These are phyloP conservation scores for Petunia secreta DNA, from an alignment of 257 asterid species.

Conservation along the genomic window DNA sequence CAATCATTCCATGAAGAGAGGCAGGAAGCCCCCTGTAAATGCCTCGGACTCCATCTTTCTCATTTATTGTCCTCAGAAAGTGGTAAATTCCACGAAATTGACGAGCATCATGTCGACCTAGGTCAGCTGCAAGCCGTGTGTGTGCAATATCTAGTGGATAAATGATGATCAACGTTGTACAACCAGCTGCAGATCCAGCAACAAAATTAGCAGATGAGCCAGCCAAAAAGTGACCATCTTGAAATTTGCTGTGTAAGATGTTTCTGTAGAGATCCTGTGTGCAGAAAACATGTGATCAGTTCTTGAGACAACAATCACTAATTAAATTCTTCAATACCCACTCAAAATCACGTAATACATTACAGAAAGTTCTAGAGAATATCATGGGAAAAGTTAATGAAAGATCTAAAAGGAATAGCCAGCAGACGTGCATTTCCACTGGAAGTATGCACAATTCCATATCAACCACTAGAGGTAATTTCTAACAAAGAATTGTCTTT, in stretches of 20 bases:
- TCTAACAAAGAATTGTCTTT: not conserved
- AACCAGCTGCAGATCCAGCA: constrained; percentile 93
- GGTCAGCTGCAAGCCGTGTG: constrained; percentile 96
- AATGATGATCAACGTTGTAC: constrained; percentile 81
- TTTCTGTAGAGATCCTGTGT: constrained; percentile 79
- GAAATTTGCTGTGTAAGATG: constrained; percentile 60
- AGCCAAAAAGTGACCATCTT: constrained; percentile 55
- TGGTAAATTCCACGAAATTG: constrained; percentile 85
- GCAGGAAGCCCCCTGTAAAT: constrained; percentile 91
- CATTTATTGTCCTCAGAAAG: constrained; percentile 60
- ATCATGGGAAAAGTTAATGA: not conserved
- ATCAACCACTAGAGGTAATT: constrained; percentile 2
- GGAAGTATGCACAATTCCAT: not conserved
- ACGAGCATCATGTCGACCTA: constrained; percentile 73
- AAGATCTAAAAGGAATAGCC: constrained; percentile 5
- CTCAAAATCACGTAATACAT: not conserved
- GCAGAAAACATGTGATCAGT: constrained; percentile 20
- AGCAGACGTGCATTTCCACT: not conserved
- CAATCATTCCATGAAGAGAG: constrained; percentile 88
- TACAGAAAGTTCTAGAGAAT: not conserved
- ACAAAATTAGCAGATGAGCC: constrained; percentile 81
- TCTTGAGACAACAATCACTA: constrained; percentile 8
- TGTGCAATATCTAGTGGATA: constrained; percentile 97
- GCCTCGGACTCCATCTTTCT: constrained; percentile 75
- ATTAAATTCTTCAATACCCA: constrained; percentile 9